phyloP scores from a whole-genome alignment of 2,329 filamentous ascomycete genomes.

The Apiospora koreana region DNA sequence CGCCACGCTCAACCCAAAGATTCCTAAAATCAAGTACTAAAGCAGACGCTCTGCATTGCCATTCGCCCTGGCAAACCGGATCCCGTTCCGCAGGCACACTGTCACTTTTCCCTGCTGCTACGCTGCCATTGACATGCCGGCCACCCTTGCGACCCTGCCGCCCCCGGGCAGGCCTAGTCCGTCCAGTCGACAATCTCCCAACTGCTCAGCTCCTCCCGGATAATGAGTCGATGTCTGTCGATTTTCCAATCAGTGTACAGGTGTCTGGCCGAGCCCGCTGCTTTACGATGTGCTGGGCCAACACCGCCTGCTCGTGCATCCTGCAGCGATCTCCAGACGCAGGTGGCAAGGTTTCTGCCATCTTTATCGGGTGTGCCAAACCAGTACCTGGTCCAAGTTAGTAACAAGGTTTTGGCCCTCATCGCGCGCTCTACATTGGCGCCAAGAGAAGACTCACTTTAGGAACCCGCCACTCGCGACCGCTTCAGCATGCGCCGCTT shows the following conservation, averaged over 20 bases:
- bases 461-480: slow-evolving; percentile 77
- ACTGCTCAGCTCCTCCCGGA: slow-evolving; percentile 63
- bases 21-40: not conserved
- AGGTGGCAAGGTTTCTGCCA: slow-evolving; percentile 80
- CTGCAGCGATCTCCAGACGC: slow-evolving; percentile 62
- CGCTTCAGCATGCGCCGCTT: slow-evolving; percentile 78
- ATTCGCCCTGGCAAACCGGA: not conserved
- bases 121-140: not conserved
- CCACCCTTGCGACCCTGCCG: not conserved
- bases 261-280: slow-evolving; percentile 63
- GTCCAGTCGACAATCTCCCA: slow-evolving; percentile 67
- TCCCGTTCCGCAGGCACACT: not conserved
- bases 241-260: slow-evolving; percentile 69
- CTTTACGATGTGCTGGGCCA: slow-evolving; percentile 64
- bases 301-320: slow-evolving; percentile 61
- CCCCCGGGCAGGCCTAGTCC: slow-evolving; percentile 3
- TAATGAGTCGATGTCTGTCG: slow-evolving; percentile 67
- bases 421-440: slow-evolving; percentile 10
- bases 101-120: not conserved
- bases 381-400: slow-evolving; percentile 67
- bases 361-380: slow-evolving; percentile 73
- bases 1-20: slow-evolving; percentile 1
- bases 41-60: not conserved
- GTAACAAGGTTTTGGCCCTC: slow-evolving; percentile 13
- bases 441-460: slow-evolving; percentile 55